phyloP scores from a whole-genome alignment of 2,329 filamentous ascomycete species.

The Fusarium buxicola region DNA sequence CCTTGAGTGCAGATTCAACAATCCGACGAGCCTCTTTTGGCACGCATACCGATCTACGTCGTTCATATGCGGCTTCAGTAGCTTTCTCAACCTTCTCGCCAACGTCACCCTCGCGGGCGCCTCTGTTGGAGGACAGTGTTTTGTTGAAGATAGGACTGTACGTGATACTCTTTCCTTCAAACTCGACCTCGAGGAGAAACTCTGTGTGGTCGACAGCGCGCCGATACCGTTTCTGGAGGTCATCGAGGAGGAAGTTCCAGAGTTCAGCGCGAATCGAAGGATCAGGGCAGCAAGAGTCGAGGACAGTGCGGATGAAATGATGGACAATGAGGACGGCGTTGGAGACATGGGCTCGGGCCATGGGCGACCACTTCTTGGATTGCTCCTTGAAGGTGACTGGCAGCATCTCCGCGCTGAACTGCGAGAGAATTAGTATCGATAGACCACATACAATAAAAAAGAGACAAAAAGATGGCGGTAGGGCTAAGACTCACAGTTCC shows the following conservation, averaged over 20 bases:
- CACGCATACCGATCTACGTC: accelerated
- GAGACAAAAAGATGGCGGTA: not conserved
- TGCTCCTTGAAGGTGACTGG: slow-evolving; percentile 63
- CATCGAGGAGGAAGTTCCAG: slow-evolving; percentile 57
- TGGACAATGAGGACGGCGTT: slow-evolving; percentile 65
- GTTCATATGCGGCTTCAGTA: no score
- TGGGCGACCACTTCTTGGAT: slow-evolving; percentile 62
- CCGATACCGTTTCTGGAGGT: slow-evolving; percentile 59
- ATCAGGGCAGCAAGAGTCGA: slow-evolving; percentile 60
- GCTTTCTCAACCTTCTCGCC: not conserved
- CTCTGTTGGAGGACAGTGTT: not conserved
- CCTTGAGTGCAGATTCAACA: not conserved
- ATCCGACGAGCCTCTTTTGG: not conserved
- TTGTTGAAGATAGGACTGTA: slow-evolving; percentile 33
- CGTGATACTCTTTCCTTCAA: slow-evolving; percentile 39
- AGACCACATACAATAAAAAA: no score
- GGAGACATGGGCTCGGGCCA: slow-evolving; percentile 63
- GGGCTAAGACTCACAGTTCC: slow-evolving; percentile 57
- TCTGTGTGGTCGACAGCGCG: slow-evolving; percentile 60
- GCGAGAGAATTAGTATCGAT: not conserved
- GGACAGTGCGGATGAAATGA: slow-evolving; percentile 59
- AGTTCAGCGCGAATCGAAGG: slow-evolving; percentile 56
- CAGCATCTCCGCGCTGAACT: slow-evolving; percentile 56
- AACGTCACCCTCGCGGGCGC: not conserved
- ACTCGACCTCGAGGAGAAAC: slow-evolving; percentile 59